Percentiles rank a stretch among this genome's conserved stretches.
Conservation (phyloP, 257 asterid genomes). For the Perilla frutescens region DNA sequence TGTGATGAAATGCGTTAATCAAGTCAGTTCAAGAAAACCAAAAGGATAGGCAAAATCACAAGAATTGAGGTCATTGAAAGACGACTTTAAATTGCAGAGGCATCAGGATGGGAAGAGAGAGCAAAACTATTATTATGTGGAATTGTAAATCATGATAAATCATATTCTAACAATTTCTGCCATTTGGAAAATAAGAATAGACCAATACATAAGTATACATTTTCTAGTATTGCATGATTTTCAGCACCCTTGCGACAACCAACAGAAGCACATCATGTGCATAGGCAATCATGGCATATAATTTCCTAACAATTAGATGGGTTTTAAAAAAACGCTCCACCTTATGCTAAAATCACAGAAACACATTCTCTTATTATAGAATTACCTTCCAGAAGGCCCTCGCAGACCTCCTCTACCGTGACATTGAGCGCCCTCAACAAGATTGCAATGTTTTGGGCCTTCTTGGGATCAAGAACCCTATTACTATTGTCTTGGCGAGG, state of each 20-base stretch:
- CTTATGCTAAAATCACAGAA: conserved; percentile 22
- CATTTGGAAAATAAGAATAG: conserved; percentile 16
- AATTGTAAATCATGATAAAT: conserved; percentile 12
- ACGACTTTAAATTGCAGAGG: conserved; percentile 14
- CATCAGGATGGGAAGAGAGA: conserved; percentile 4
- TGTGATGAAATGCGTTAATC: conserved; percentile 1
- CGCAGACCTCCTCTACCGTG: conserved; percentile 94
- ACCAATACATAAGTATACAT: neutral
- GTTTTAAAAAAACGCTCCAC: neutral
- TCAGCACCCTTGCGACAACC: conserved; percentile 24
- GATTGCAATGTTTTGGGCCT: conserved; percentile 95
- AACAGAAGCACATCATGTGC: conserved; percentile 29
- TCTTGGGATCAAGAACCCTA: conserved; percentile 94
- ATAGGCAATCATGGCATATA: conserved; percentile 24
- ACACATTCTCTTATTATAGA: neutral
- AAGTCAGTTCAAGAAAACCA: conserved; percentile 3
- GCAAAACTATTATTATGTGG: neutral
- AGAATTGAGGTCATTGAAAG: conserved; percentile 21
- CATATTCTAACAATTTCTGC: conserved; percentile 11
- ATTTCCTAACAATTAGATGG: conserved; percentile 11
- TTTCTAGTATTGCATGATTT: conserved; percentile 2
- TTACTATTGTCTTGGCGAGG: conserved; percentile 62
- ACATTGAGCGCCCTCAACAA: conserved; percentile 87
- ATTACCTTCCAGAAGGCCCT: conserved; percentile 88
- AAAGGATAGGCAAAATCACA: neutral